Conservation (phyloP, 2,329 filamentous ascomycete species). For the Knufia fluminis region DNA sequence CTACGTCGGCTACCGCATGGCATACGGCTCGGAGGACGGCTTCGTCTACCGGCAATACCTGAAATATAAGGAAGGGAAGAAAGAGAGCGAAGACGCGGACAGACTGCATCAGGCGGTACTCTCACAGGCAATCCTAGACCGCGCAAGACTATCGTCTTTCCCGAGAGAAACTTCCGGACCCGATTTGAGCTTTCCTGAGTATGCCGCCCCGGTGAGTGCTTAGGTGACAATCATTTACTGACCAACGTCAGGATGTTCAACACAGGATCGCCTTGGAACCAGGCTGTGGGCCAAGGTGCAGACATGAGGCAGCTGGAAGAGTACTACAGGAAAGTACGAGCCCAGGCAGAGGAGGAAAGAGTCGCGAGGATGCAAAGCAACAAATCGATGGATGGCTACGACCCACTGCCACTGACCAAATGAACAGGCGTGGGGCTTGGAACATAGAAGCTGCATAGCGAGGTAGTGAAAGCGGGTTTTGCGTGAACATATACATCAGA, state of each 20-base stretch:
- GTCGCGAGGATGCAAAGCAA: slow-evolving; percentile 34
- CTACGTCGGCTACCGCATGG: slow-evolving; percentile 35
- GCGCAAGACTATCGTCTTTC: slow-evolving; percentile 48
- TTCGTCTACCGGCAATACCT: slow-evolving; percentile 15
- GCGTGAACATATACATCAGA: too few species aligned
- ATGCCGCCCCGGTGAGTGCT: slow-evolving; percentile 27
- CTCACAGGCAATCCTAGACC: slow-evolving; percentile 55
- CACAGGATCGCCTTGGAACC: slow-evolving; percentile 53
- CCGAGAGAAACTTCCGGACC: slow-evolving; percentile 35
- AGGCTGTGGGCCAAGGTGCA: slow-evolving; percentile 50
- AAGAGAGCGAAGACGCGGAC: slow-evolving; percentile 45
- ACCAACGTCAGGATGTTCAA: slow-evolving; percentile 48
- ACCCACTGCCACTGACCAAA: slow-evolving; percentile 14
- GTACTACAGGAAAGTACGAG: slow-evolving; percentile 52
- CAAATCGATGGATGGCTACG: slow-evolving; percentile 36
- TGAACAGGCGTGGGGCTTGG: neutral
- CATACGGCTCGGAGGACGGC: slow-evolving; percentile 17
- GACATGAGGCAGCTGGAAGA: slow-evolving; percentile 52
- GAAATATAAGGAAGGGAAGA: slow-evolving; percentile 30
- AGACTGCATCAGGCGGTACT: slow-evolving; percentile 51
- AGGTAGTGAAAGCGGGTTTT: too few species aligned
- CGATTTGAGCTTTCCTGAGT: slow-evolving; percentile 56
- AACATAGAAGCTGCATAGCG: neutral
- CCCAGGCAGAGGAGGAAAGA: slow-evolving; percentile 49
- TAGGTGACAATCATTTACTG: slow-evolving; percentile 14